Base-by-base conservation (phyloP, 1,284 basidiomycete species). In the Porogramme epimiltina region DNA sequence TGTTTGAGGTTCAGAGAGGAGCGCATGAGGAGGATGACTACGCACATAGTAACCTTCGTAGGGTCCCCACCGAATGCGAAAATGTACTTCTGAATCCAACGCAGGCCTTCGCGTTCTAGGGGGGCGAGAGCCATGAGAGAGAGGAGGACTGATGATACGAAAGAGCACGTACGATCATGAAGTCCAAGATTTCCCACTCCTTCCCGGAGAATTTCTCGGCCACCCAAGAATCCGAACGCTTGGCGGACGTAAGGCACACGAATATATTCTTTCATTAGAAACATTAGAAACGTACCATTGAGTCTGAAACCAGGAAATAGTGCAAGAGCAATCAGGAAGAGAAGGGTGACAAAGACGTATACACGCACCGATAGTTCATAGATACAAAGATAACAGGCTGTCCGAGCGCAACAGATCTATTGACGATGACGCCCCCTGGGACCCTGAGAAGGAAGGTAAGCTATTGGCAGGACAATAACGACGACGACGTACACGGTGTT, bases 1-100 rank as follows among this genome's bases (percentile, higher is more conserved):
- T n/a, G n/a, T n/a, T n/a, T n/a, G n/a, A 28, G 16, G 34, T n/a
- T 33, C 8, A 23, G 11, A 23, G 39, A 19, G 19, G 18, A 33
- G 36, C 28, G 31, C 4, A 23, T 37, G 5, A 37, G 5, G 13
- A 18, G 16, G 34, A 36, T 9, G n/a, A 43, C 4, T 19, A 28
- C 2, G 59, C 75, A 82, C 81, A 82, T 76, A 2, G 79, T 82
- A 3, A 84, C 82, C 61, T 77, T 76, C 2, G 68, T 64, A 15
- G 79, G 77, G 60, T 88, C 80, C 8, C 87, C 87, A 1, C 85
- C 84, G 50, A 89, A 88, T 1, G 68, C 66, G 5, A 66, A 52
- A 44, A 89, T 84, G 60, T 89, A 84, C 58, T 81, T 74, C 55
- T 85, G 79, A 0, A 88, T 70, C 63, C 63, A 65, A 24, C 58